Conservation (phyloP, 1,139 yeast genomes). For the Hemisphaericaspora xylanilytica region DNA sequence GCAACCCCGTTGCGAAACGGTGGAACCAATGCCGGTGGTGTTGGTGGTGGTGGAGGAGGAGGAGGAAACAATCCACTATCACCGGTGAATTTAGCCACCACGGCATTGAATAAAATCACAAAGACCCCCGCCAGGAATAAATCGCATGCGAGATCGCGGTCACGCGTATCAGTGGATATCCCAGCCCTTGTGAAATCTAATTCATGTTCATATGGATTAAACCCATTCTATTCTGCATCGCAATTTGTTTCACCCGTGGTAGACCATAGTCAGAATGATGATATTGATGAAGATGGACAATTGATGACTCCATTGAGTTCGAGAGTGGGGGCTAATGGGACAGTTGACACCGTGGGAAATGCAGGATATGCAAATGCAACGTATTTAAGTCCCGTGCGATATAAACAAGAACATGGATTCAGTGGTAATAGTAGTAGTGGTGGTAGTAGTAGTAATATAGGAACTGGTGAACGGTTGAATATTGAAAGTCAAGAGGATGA, state of each 20-base stretch:
- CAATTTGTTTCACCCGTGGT: slow-evolving; percentile 40
- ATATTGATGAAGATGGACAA: slow-evolving; percentile 27
- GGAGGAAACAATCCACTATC: slow-evolving; percentile 17
- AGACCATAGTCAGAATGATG: slow-evolving; percentile 25
- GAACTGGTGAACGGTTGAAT: slow-evolving; percentile 30
- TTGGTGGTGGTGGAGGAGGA: too few relatives aligned
- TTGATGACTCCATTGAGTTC: slow-evolving; percentile 27
- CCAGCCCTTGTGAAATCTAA: slow-evolving; percentile 12
- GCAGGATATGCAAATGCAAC: slow-evolving; percentile 1
- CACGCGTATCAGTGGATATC: slow-evolving; percentile 39
- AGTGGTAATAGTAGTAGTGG: too few relatives aligned
- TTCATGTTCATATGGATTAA: slow-evolving; percentile 21
- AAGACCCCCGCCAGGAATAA: slow-evolving; percentile 28
- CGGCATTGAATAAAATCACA: slow-evolving; percentile 22
- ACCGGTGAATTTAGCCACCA: slow-evolving; percentile 22
- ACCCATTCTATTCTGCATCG: slow-evolving; percentile 49
- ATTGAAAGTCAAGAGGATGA: slow-evolving; percentile 46
- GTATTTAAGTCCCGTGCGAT: slow-evolving; percentile 15
- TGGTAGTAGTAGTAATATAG: too few relatives aligned
- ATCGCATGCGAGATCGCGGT: slow-evolving; percentile 42
- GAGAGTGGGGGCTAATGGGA: background rate
- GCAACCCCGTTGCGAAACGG: background rate
- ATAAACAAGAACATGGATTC: slow-evolving; percentile 19
- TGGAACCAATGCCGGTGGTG: too few relatives aligned
- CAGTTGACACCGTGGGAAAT: background rate